phyloP scores from a whole-genome alignment of 495 filamentous ascomycete genomes.

The Cairneyella variabilis region DNA sequence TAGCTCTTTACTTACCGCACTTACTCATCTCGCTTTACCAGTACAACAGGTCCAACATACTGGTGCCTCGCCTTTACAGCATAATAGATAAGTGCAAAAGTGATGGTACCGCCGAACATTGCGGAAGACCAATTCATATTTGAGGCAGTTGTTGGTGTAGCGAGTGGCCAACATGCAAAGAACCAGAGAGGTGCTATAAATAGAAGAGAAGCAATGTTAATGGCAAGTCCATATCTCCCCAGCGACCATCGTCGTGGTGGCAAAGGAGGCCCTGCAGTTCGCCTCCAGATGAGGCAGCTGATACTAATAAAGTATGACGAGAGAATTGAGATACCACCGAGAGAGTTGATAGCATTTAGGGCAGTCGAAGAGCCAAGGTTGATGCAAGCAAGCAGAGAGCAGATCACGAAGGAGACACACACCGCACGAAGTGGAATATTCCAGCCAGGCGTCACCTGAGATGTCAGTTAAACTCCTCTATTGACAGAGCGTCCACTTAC shows the following conservation, averaged over 20 bases:
- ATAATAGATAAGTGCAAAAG: slow-evolving; percentile 27
- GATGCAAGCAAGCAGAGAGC: slow-evolving; percentile 53
- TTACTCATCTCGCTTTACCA: not conserved
- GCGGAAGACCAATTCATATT: slow-evolving; percentile 45
- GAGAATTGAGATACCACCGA: slow-evolving; percentile 37
- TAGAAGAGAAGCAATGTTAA: slow-evolving; percentile 33
- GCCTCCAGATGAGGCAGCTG: slow-evolving; percentile 27
- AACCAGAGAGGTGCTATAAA: slow-evolving; percentile 33
- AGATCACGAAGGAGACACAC: slow-evolving; percentile 39
- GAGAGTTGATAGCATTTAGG: slow-evolving; percentile 49
- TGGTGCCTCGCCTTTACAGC: slow-evolving; percentile 22
- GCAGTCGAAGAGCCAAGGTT: slow-evolving; percentile 53
- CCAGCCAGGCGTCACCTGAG: slow-evolving; percentile 23
- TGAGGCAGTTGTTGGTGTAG: slow-evolving; percentile 27
- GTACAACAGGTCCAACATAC: slow-evolving; percentile 41
- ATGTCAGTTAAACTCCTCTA: not conserved
- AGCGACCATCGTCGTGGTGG: slow-evolving; percentile 39
- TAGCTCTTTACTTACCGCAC: not conserved
- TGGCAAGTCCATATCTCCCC: slow-evolving; percentile 27
- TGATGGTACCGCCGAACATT: slow-evolving; percentile 36
- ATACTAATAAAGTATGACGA: slow-evolving; percentile 44
- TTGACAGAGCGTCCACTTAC: slow-evolving; percentile 4
- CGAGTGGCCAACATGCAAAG: slow-evolving; percentile 40
- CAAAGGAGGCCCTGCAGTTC: slow-evolving; percentile 30
- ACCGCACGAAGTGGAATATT: slow-evolving; percentile 53